Evolutionary conservation across 2,329 filamentous ascomycete genomes (phyloP).

Genomic region (Beauveria sp.): DNA sequence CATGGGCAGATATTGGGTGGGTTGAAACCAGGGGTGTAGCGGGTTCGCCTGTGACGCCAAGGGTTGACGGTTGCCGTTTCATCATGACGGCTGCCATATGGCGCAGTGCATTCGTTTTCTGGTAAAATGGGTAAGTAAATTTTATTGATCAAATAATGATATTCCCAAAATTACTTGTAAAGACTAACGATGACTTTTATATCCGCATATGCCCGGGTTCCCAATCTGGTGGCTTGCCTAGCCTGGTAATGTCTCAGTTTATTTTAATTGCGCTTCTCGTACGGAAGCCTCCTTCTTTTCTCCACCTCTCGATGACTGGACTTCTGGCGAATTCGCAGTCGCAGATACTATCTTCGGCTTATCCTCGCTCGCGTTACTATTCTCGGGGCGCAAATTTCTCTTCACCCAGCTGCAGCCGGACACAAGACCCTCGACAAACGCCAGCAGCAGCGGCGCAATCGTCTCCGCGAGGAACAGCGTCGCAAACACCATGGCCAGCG

Average conservation of each 20-base stretch:
- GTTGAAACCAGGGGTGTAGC: slow-evolving; percentile 14
- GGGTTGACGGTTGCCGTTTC: slow-evolving; percentile 4
- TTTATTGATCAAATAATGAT: background rate
- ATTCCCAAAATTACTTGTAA: background rate
- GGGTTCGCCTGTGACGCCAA: slow-evolving; percentile 10
- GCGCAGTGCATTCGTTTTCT: background rate
- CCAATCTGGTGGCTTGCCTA: background rate
- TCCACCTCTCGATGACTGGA: background rate
- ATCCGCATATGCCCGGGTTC: background rate
- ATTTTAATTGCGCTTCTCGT: background rate
- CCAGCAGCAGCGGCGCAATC: slow-evolving; percentile 15
- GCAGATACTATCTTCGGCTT: too few species aligned
- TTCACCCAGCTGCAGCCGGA: slow-evolving; percentile 7
- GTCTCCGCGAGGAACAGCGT: slow-evolving; percentile 16
- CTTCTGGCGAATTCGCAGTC: background rate
- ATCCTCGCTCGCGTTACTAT: background rate
- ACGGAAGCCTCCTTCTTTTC: background rate
- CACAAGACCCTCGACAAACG: slow-evolving; percentile 15
- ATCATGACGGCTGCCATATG: background rate
- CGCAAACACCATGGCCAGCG: slow-evolving; percentile 16
- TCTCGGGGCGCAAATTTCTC: background rate
- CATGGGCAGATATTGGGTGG: slow-evolving; percentile 10
- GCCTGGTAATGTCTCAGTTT: background rate
- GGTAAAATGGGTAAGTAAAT: background rate
- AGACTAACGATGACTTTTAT: background rate